Conservation (phyloP, 352 stramenopile genomes). For the Globisporangium takayamanum region DNA sequence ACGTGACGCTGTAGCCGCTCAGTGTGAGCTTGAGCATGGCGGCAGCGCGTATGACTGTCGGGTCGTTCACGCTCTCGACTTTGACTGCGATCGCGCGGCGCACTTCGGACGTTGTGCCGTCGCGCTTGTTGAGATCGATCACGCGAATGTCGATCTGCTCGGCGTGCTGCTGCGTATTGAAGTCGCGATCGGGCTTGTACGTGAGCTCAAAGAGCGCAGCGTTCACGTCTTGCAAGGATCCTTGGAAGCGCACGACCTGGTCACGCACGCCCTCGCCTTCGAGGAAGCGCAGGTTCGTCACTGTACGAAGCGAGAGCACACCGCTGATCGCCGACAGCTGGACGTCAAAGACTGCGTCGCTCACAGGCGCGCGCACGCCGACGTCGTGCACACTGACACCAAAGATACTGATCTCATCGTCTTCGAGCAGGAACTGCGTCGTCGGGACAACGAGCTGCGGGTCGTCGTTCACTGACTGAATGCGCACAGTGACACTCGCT, state of each 20-base stretch:
- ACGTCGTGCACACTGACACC: constrained; percentile 56
- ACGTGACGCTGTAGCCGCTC: constrained; percentile 36
- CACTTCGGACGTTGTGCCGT: constrained; percentile 37
- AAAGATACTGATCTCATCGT: constrained; percentile 59
- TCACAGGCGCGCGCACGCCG: constrained; percentile 25
- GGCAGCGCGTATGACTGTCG: constrained; percentile 25
- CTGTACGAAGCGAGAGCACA: constrained; percentile 30
- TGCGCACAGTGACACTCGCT: constrained; percentile 25
- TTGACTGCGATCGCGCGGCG: constrained; percentile 34
- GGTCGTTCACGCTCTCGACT: constrained; percentile 42
- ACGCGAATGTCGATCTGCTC: constrained; percentile 55
- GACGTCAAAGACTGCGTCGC: constrained; percentile 47
- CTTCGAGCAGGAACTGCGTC: constrained; percentile 45
- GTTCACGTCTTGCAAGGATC: constrained; percentile 51
- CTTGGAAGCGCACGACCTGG: constrained; percentile 49
- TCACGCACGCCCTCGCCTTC: constrained; percentile 48
- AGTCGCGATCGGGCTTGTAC: constrained; percentile 66
- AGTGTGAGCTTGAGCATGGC: constrained; percentile 29
- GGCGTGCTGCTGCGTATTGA: constrained; percentile 57
- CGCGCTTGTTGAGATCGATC: constrained; percentile 49
- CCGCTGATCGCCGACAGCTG: constrained; percentile 53
- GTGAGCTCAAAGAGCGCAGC: constrained; percentile 63
- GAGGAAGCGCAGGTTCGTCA: constrained; percentile 23
- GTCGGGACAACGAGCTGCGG: constrained; percentile 47
- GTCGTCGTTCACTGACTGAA: constrained; percentile 58